A percentile compares a stretch with the other conserved stretches of the same genome.
Evolutionary conservation across 768 basidiomycete species (phyloP).

Genomic region (Leucocoprinus leucothites): DNA sequence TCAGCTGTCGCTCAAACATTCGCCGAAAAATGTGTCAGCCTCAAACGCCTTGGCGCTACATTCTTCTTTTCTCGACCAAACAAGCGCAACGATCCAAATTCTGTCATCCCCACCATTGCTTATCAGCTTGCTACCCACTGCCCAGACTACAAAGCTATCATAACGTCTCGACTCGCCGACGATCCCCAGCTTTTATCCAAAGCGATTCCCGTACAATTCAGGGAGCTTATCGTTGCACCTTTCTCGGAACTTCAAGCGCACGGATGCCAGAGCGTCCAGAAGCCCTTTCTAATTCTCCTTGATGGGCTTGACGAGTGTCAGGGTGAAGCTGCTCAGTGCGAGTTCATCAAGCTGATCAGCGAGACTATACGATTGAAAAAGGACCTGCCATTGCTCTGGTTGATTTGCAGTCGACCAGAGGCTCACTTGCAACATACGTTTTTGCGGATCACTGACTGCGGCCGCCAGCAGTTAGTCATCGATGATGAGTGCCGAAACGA

Average conservation of each 20-base stretch:
- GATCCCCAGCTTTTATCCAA: neutral
- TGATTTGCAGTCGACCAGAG: neutral
- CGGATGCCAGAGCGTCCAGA: too few relatives aligned
- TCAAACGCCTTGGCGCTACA: neutral
- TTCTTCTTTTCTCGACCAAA: conserved; percentile 3
- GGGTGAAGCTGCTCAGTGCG: neutral
- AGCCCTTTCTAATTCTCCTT: neutral
- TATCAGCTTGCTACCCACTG: conserved; percentile 4
- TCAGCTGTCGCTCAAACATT: conserved; percentile 10
- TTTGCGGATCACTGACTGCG: neutral
- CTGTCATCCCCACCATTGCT: neutral
- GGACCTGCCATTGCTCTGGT: neutral
- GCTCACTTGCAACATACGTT: neutral
- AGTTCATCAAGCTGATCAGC: neutral
- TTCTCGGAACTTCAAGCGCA: neutral
- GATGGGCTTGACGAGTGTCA: conserved; percentile 11
- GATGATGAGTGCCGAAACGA: neutral
- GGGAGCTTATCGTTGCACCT: conserved; percentile 5
- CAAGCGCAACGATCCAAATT: neutral
- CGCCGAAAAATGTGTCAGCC: neutral
- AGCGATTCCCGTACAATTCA: neutral
- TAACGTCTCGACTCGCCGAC: neutral
- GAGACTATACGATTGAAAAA: neutral
- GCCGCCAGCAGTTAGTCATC: neutral
- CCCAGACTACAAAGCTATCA: neutral